Conservation (phyloP, 2,329 filamentous ascomycete species). For the Harringtonia lauricola region DNA sequence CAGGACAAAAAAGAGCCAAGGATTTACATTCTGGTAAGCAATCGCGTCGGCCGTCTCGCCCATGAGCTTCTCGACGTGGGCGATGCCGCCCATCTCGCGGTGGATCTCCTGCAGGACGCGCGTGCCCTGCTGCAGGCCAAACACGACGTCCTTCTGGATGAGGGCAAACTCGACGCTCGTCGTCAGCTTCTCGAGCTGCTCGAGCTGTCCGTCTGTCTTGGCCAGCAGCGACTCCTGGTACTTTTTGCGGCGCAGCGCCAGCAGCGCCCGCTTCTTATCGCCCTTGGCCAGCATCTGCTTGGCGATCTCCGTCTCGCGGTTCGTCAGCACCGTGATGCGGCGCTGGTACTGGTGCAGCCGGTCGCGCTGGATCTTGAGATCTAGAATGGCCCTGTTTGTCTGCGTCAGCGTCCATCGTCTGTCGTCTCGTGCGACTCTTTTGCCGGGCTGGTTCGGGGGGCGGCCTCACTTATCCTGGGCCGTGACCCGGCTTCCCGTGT, state of each 20-base stretch:
- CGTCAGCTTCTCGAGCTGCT: constrained; percentile 81
- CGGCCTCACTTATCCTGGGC: constrained; percentile 88
- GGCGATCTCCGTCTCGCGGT: constrained; percentile 78
- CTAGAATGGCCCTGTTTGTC: constrained; percentile 70
- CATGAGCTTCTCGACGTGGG: constrained; percentile 90
- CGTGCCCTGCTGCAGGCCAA: constrained; percentile 85
- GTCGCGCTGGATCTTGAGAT: constrained; percentile 96
- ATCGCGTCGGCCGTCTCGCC: constrained; percentile 83
- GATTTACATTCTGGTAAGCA: constrained; percentile 72
- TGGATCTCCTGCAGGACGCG: constrained; percentile 84
- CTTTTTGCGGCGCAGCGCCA: constrained; percentile 88
- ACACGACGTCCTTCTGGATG: constrained; percentile 93
- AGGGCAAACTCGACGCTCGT: constrained; percentile 88
- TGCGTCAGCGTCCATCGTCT: background rate
- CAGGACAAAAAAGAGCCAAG: background rate
- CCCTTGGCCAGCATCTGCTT: constrained; percentile 68
- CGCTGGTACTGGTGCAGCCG: constrained; percentile 94
- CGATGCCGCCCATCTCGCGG: constrained; percentile 88
- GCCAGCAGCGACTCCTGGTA: constrained; percentile 84
- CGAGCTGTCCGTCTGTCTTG: constrained; percentile 90
- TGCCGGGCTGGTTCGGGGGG: too few relatives aligned
- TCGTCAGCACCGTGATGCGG: constrained; percentile 75
- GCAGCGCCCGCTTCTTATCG: constrained; percentile 70
- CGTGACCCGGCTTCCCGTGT: constrained; percentile 45
- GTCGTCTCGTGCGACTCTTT: background rate